Evolutionary conservation across 495 filamentous ascomycete species (phyloP).

Genomic region (Monascus purpureus): DNA sequence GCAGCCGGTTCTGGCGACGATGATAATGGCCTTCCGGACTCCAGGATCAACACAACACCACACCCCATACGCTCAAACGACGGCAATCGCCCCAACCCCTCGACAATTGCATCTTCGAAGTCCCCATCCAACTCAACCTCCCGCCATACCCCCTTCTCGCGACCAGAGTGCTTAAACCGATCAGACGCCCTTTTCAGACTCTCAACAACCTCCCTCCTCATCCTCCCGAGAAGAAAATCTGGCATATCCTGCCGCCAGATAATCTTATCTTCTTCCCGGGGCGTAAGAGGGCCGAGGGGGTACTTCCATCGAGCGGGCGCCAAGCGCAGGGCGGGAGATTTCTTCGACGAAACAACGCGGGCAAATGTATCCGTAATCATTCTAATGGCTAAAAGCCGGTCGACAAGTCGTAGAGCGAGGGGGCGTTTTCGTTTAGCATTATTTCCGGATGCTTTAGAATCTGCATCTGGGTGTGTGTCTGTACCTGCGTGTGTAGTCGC

Average conservation of each 20-base stretch:
- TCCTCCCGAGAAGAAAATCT: conserved; percentile 36
- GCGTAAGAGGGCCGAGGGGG: conserved; percentile 15
- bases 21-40: too few species aligned
- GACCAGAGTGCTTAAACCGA: conserved; percentile 9
- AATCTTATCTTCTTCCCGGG: conserved; percentile 14
- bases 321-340: conserved; percentile 9
- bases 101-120: conserved; percentile 14
- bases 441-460: too few species aligned
- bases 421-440: conserved; percentile 3
- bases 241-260: conserved; percentile 60
- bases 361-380: conserved; percentile 4
- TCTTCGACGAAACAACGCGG: conserved; percentile 5
- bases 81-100: conserved; percentile 12
- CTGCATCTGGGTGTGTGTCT: too few species aligned
- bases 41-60: conserved; percentile 18
- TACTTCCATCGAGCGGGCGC: conserved; percentile 25
- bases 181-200: conserved; percentile 15
- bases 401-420: conserved; percentile 16
- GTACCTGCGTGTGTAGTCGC: too few species aligned
- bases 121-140: conserved; percentile 12
- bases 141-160: conserved; percentile 19
- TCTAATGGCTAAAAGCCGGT: conserved; percentile 15
- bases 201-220: conserved; percentile 35
- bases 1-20: neutral
- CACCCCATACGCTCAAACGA: conserved; percentile 14